A percentile compares a stretch with the other conserved stretches of the same genome.
Evolutionary conservation across 257 asterid genomes (phyloP).

Genomic region (Fraxinus quadrangulata): DNA sequence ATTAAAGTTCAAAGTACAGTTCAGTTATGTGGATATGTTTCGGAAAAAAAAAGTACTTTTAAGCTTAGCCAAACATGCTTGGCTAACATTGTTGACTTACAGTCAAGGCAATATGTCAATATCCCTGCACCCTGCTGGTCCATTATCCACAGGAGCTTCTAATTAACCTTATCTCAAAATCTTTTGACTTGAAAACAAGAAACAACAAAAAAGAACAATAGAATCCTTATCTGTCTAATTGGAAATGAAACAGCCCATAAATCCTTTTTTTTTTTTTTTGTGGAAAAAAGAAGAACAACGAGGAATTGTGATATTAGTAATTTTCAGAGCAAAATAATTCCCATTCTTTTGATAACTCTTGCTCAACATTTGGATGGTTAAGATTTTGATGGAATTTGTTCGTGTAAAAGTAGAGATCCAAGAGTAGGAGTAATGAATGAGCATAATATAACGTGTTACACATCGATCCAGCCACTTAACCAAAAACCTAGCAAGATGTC

Average conservation of each 20-base stretch:
- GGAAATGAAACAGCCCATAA: neutral
- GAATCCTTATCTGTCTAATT: neutral
- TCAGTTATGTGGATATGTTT: too few relatives aligned
- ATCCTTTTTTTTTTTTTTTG: neutral
- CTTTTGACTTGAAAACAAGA: neutral
- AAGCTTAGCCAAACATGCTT: neutral
- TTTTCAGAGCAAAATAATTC: neutral
- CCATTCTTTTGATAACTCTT: neutral
- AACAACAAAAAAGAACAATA: neutral
- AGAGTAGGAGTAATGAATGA: neutral
- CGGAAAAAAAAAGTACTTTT: too few relatives aligned
- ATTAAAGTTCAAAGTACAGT: too few relatives aligned
- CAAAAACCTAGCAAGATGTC: too few relatives aligned
- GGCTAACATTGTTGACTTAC: too few relatives aligned
- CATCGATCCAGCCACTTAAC: too few relatives aligned
- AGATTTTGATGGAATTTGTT: conserved; percentile 19
- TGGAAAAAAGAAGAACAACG: neutral
- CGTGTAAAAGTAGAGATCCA: neutral
- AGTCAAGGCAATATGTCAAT: too few relatives aligned
- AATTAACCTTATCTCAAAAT: neutral
- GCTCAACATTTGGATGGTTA: conserved; percentile 20
- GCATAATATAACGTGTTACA: neutral
- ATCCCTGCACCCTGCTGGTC: neutral
- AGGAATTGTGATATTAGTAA: neutral
- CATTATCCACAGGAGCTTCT: neutral